Base-by-base conservation (phyloP, 164 flowering plant genomes). In the Nymphaea thermarum region DNA sequence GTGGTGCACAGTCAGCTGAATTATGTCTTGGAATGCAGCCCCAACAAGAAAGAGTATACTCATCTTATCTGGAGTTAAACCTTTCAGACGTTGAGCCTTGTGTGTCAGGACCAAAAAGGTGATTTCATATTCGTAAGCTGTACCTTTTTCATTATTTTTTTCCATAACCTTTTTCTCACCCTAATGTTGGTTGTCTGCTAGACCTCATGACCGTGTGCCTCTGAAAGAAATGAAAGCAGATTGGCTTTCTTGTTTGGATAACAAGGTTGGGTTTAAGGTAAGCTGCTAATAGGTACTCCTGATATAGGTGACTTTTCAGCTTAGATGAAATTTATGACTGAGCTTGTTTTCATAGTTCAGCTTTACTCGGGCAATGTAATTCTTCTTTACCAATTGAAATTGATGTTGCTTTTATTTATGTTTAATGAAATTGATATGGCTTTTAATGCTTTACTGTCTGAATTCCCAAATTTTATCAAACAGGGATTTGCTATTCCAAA, bases 71-170 rank as follows among this genome's bases (percentile, higher is more conserved):
- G 43, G 74, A 82, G 60, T 70, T 92, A 79, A 74, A 88, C 67
- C 93, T 92, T 72, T 78, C 70, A 44, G 87, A 87, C n/a, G 96
- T 92, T 64, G 93, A 86, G 69, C 94, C 98, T 43, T 92, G 98
- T 77, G 71, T 92, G 44, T 92, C 98, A 10, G 98, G 98, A 63
- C 98, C 98, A 43, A 92, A 90, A 77, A 83, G 98, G 98, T 90
- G 42, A 69, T 62, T 16, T 55, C 5, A 6, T 36, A 66, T 71
- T 66, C 47, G 2, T 36, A 3, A 61, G 41, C 45, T 68, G 16
- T 45, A 3, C 62, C 16, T 16, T 55, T 55, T 55, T 55, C 36
- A 25, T 25, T 25, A 25, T 25, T 25, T 25, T 25, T 25, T 25
- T 25, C 36, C 36, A 25, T 25, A 25, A 25, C 5, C 17, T 57